Evolutionary conservation across 768 basidiomycete species (phyloP), one percentile per base, ranked within the genome.

Genomic region (Phylloporus sp.): DNA sequence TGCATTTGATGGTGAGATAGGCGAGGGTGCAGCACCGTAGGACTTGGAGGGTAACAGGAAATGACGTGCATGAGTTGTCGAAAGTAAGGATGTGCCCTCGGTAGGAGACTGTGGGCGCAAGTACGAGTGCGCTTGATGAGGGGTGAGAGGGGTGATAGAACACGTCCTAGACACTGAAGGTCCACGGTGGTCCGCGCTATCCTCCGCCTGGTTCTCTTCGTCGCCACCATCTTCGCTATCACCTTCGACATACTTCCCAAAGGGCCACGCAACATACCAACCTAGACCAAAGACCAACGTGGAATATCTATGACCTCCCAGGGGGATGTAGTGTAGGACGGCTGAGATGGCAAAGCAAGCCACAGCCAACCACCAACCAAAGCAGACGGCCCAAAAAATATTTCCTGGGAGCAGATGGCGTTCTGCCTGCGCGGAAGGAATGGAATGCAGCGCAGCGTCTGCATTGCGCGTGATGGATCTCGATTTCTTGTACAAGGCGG

Each of bases 211-310:
- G 15, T 64, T 73, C 36, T 72, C 72, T 31, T 78, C 70, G 23
- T 76, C 78, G 9, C 68, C 74, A 10, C 62, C 63, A 4, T 74
- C 68, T 32, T 75, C 73, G 22, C 73, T 66, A 53, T 85, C 85
- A 11, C 93, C 91, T 68, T 97, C 94, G 43, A 99, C 91, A 66
- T 98, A 99, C 70, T 97, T 97, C 18, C 97, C 95, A 65, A 99
- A 99, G 2, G 97, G 97, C 97, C 97, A 98, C 20, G 82, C 81
- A 47, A 97, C 80, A 67, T 99, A 99, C 90, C 94, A 97, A 6
- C 93, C 94, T 23, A 99, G 73, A 13, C 97, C 97, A 62, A 84
- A 92, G 6, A 97, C 74, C 27, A 98, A 77, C n/a, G 80, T 81
- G 3, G 91, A 82, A 66, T 95, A 98, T 44, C 81, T 85, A 57